Evolutionary conservation across 1,284 basidiomycete genomes (phyloP).

Genomic region (Crucibulum parvulum): DNA sequence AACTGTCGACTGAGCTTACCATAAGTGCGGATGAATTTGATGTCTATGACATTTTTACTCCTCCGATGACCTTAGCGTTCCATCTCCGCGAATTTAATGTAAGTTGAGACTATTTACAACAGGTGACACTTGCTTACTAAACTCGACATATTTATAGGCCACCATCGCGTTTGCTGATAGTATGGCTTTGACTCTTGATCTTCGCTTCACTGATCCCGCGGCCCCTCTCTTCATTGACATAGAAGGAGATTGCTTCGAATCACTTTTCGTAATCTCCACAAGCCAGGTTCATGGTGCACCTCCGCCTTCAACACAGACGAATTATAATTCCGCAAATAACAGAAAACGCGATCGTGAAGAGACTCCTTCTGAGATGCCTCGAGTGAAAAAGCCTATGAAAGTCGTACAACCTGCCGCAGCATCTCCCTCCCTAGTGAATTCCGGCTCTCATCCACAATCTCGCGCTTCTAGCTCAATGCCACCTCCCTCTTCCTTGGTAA

Average conservation of each 20-base stretch:
- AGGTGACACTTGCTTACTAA: neutral
- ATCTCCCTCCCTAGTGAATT: constrained; percentile 26
- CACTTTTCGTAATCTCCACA: constrained; percentile 78
- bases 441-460: constrained; percentile 26
- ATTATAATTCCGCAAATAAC: constrained; percentile 29
- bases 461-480: constrained; percentile 30
- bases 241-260: constrained; percentile 66
- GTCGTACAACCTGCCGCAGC: constrained; percentile 57
- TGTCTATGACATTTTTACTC: constrained; percentile 64
- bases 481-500: constrained; percentile 24
- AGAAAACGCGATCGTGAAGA: constrained; percentile 53
- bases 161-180: constrained; percentile 80
- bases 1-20: constrained; percentile 74
- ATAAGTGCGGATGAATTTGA: constrained; percentile 82
- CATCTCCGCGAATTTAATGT: constrained; percentile 86
- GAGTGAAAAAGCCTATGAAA: constrained; percentile 62
- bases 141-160: constrained; percentile 52
- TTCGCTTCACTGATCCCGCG: constrained; percentile 77
- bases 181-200: constrained; percentile 63
- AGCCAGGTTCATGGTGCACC: constrained; percentile 59
- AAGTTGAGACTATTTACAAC: constrained; percentile 21
- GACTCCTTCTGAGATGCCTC: constrained; percentile 35
- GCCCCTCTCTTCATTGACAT: constrained; percentile 78
- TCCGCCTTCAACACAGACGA: constrained; percentile 23
- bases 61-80: constrained; percentile 74